Evolutionary conservation across 495 filamentous ascomycete genomes (phyloP).

Genomic region (Xylaria sp.): DNA sequence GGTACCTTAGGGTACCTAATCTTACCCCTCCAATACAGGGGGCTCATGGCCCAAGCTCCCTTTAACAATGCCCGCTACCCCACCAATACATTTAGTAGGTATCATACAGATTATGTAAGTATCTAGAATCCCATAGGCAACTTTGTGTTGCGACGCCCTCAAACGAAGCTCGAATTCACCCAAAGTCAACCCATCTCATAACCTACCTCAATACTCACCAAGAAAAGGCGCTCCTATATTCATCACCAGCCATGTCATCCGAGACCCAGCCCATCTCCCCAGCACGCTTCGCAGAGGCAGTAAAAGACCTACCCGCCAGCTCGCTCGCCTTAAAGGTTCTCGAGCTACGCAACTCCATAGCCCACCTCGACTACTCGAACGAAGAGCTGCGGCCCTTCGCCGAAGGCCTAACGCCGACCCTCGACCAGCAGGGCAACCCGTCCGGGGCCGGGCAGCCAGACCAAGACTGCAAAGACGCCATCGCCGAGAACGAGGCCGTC

Average conservation of each 20-base stretch:
- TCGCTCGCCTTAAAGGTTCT: slow-evolving; percentile 78
- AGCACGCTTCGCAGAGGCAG: slow-evolving; percentile 71
- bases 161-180: background rate
- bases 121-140: slow-evolving; percentile 3
- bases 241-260: slow-evolving; percentile 48
- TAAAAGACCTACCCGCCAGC: slow-evolving; percentile 73
- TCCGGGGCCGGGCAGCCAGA: slow-evolving; percentile 54
- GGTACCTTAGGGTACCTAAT: background rate
- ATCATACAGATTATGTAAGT: slow-evolving; percentile 4
- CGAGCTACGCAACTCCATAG: slow-evolving; percentile 82
- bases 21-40: slow-evolving; percentile 14
- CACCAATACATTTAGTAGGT: background rate
- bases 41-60: slow-evolving; percentile 33
- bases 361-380: slow-evolving; percentile 82
- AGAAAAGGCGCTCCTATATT: background rate
- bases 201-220: background rate
- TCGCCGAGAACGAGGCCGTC: slow-evolving; percentile 77
- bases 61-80: background rate
- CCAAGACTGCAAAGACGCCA: slow-evolving; percentile 70
- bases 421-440: slow-evolving; percentile 29
- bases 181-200: background rate
- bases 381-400: slow-evolving; percentile 70
- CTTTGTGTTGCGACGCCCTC: slow-evolving; percentile 13
- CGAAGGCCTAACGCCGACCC: slow-evolving; percentile 38
- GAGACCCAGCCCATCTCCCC: slow-evolving; percentile 64